Evolutionary conservation across 129 eudicot genomes (phyloP).

Genomic region (Helianthus tuberosus): DNA sequence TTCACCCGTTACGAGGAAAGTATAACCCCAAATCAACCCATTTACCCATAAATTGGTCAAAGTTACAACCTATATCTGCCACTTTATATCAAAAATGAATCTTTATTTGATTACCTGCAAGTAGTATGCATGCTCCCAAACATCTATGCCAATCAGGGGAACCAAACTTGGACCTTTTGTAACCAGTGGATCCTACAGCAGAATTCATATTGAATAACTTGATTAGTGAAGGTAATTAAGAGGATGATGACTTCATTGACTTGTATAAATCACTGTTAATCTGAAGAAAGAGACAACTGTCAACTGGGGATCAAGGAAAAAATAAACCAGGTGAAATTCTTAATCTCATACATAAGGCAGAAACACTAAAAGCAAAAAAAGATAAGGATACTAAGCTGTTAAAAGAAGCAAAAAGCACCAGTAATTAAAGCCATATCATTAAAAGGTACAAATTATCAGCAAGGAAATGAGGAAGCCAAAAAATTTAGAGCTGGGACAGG

Average conservation of each 20-base stretch:
- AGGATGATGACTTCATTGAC: neutral
- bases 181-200: conserved; percentile 86
- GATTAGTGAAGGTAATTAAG: neutral
- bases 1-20: neutral
- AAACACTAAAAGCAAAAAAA: no score
- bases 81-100: neutral
- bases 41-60: neutral
- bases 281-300: neutral
- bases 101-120: conserved; percentile 60
- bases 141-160: conserved; percentile 94
- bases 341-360: no score
- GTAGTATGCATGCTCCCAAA: conserved; percentile 99
- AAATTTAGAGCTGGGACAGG: no score
- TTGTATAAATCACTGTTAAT: neutral
- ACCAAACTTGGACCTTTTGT: conserved; percentile 80
- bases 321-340: no score
- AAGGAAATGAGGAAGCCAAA: no score
- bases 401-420: no score
- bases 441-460: no score
- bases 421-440: no score
- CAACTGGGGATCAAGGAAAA: neutral
- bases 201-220: neutral
- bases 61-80: neutral
- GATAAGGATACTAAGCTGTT: no score
- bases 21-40: neutral